A percentile compares a stretch with the other conserved stretches of the same genome.
Conservation (phyloP, 331 rosid species). For the Malus hybrid region DNA sequence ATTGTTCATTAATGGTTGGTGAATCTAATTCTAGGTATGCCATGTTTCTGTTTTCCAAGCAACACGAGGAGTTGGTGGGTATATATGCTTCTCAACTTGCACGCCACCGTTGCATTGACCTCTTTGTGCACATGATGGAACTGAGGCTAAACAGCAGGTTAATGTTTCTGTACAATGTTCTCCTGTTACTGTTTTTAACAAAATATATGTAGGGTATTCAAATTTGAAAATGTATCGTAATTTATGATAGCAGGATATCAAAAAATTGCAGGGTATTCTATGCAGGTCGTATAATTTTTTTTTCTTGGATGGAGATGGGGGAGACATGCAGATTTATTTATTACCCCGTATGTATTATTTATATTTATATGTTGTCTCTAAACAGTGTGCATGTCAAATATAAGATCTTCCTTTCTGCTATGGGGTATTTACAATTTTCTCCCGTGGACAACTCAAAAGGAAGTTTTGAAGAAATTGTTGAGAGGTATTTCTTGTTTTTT, state of each 20-base stretch:
- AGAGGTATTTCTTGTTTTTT: conserved; percentile 43
- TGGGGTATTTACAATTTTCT: conserved; percentile 89
- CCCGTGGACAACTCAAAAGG: conserved; percentile 60
- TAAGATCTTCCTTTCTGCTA: conserved; percentile 89
- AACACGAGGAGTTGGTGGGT: conserved; percentile 94
- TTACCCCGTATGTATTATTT: background rate
- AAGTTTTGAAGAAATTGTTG: conserved; percentile 88
- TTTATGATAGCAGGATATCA: background rate
- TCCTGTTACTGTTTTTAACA: background rate
- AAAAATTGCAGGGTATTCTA: background rate
- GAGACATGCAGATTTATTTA: background rate
- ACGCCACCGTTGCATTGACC: conserved; percentile 80
- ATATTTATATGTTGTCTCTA: conserved; percentile 14
- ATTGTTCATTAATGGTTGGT: background rate
- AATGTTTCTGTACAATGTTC: background rate
- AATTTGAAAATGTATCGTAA: background rate
- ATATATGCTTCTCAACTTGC: conserved; percentile 98
- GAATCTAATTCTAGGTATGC: conserved; percentile 64
- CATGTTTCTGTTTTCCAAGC: conserved; percentile 88
- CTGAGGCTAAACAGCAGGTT: conserved; percentile 89
- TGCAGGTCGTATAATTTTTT: background rate
- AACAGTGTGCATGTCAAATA: conserved; percentile 75
- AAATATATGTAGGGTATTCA: background rate
- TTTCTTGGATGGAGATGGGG: background rate
- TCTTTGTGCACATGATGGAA: conserved; percentile 97